Evolutionary conservation across 768 basidiomycete species (phyloP), one percentile per base, ranked within the genome.

Genomic region (Mrakia hoshinonis): DNA sequence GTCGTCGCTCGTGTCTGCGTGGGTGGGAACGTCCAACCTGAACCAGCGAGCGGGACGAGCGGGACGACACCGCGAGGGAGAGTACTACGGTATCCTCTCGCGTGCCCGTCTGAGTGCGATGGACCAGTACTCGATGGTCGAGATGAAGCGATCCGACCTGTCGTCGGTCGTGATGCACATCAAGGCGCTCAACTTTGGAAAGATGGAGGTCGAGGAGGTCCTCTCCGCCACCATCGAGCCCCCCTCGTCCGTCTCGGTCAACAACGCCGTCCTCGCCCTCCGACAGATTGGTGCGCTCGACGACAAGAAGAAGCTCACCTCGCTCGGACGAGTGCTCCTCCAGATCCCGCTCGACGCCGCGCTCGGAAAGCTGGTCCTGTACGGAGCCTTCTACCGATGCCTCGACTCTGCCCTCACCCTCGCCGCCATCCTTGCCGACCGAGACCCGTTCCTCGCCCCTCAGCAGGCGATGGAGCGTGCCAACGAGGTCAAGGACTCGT

Each of bases 161-260:
- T 90, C 87, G 76, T 92, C 92, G 76, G 88, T 94, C 60, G 91
- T 95, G 20, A 97, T 97, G 93, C 93, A 93, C 77, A 86, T 97
- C 79, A 96, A 95, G 77, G 92, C 92, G 11, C 84, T 96, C 46
- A 87, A 91, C 78, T 89, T 96, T 78, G 90, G 91, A 7, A 86
- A 85, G 54, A 86, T 92, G 86, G 81, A 85, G 36, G 90, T 92
- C 7, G 89, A 94, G 76, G 89, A 94, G 72, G 92, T 96, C 26
- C 83, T 97, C 46, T 86, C 85, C 1, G 87, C 85, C 13, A 84
- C 88, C 15, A 96, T 96, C 68, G 93, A 97, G 78, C 89, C 94
- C 20, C 94, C 94, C n/a, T 86, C 85, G 46, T 80, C 85, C 0
- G 84, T 84, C 46, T 88, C 91, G 26, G 87, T 97, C 43, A 81